Conservation (phyloP, 768 basidiomycete genomes). For the Leccinum longicurvipes region DNA sequence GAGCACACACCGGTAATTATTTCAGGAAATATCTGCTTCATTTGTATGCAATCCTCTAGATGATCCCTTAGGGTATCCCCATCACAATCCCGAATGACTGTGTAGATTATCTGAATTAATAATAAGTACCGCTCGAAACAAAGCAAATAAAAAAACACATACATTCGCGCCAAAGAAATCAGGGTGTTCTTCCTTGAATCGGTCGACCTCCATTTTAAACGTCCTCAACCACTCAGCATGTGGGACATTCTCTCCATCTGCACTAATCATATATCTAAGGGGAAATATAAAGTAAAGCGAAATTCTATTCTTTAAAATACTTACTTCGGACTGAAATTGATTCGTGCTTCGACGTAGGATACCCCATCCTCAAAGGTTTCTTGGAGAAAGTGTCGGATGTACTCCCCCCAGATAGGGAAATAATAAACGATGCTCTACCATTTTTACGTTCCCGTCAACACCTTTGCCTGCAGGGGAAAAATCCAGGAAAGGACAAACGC, state of each 20-base stretch:
- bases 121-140: neutral
- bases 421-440: conserved; percentile 42
- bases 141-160: conserved; percentile 6
- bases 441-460: neutral
- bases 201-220: conserved; percentile 49
- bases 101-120: conserved; percentile 60
- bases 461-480: neutral
- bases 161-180: conserved; percentile 70
- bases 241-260: conserved; percentile 55
- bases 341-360: conserved; percentile 64
- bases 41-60: conserved; percentile 67
- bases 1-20: conserved; percentile 56
- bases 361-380: conserved; percentile 68
- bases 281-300: neutral
- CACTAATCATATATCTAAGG: conserved; percentile 52
- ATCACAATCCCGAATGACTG: conserved; percentile 54
- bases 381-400: conserved; percentile 59
- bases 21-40: conserved; percentile 74
- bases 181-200: conserved; percentile 54
- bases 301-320: conserved; percentile 8
- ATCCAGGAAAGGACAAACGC: conserved; percentile 33
- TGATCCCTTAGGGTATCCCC: conserved; percentile 60
- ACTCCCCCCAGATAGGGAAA: conserved; percentile 56
- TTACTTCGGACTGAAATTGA: conserved; percentile 62
- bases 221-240: conserved; percentile 58